Base-by-base conservation (phyloP, 78 protist genomes). In the Corallochytrium limacisporum region DNA sequence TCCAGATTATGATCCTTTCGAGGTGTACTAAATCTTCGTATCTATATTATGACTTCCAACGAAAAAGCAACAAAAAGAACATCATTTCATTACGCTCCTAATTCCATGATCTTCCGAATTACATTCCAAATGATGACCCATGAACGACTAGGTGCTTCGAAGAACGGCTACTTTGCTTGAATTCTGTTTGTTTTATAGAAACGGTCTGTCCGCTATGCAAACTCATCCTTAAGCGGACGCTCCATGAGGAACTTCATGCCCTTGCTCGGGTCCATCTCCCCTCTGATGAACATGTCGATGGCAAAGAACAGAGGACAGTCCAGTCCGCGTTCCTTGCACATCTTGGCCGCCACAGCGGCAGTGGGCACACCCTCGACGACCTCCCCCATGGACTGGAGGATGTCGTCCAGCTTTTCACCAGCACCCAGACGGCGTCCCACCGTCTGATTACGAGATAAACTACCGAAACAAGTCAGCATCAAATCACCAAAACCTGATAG, bases 401-500 rank as follows among this genome's bases (percentile, higher is more conserved):
- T 78, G 13, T 72, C 77, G 43, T 62, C 56, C 9, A 78, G 53
- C 24, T 50, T 31, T 33, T 78, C 69, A n/a, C 83, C 83, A 46
- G 50, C 20, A 12, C 56, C 82, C n/a, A 69, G 70, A 1, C 69
- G 54, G 12, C 6, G 4, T 48, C 83, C 73, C 32, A 56, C 59
- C 43, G 43, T 15, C 18, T 69, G 59, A 20, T 78, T 78, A 4
- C 83, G 54, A 15, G 73, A 62, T 20, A 78, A 68, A 3, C 72
- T 49, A 16, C 75, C 72, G 40, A 62, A 55, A 42, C 83, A 63
- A 3, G 83, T 78, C 36, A 71, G 74, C 43, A 78, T 55, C 18
- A 72, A 49, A 62, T 78, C 83, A 9, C 83, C 83, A 3, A 78
- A 72, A 18, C 78, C 77, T 1, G 73, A 42, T 8, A 78, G 74